phyloP scores from a whole-genome alignment of 2,329 filamentous ascomycete species.

The Exserohilum rostratum region DNA sequence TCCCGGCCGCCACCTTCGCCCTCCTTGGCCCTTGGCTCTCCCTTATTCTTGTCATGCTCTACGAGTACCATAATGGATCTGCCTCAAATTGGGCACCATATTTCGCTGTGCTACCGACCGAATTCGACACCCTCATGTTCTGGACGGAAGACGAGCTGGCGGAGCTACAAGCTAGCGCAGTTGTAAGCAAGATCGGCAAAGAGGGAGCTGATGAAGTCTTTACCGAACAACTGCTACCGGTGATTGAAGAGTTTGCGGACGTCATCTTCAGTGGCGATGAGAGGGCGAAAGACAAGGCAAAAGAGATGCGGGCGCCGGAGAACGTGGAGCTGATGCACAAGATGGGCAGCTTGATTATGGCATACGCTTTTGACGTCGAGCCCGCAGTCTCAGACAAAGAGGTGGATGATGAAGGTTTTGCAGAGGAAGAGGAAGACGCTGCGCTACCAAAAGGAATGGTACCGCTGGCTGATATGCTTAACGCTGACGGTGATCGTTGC shows the following conservation, averaged over 20 bases:
- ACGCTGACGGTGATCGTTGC: slow-evolving; percentile 81
- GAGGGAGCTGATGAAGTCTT: slow-evolving; percentile 74
- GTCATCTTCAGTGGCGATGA: slow-evolving; percentile 50
- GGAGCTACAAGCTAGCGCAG: slow-evolving; percentile 76
- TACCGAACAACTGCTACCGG: slow-evolving; percentile 60
- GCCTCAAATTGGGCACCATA: slow-evolving; percentile 78
- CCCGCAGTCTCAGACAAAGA: slow-evolving; percentile 54
- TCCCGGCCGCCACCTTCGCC: slow-evolving; percentile 49
- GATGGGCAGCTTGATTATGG: slow-evolving; percentile 90
- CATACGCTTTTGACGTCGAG: slow-evolving; percentile 86
- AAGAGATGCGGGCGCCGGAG: slow-evolving; percentile 53
- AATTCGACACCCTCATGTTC: slow-evolving; percentile 89
- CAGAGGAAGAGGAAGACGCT: slow-evolving; percentile 56
- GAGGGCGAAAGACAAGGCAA: slow-evolving; percentile 36
- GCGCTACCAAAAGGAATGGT: slow-evolving; percentile 78
- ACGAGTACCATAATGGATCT: slow-evolving; percentile 68
- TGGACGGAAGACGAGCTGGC: slow-evolving; percentile 75
- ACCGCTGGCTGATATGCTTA: slow-evolving; percentile 86
- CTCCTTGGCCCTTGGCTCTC: slow-evolving; percentile 57
- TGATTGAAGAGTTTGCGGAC: slow-evolving; percentile 52
- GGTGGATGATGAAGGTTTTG: slow-evolving; percentile 61
- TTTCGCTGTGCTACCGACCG: slow-evolving; percentile 71
- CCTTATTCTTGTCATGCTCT: slow-evolving; percentile 79
- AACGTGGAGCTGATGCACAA: slow-evolving; percentile 69
- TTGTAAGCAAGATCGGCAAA: slow-evolving; percentile 78